These are phyloP conservation scores for Trichophyton schoenleinii DNA, from an alignment of 2,329 filamentous ascomycete species.

Conservation along the genomic window DNA sequence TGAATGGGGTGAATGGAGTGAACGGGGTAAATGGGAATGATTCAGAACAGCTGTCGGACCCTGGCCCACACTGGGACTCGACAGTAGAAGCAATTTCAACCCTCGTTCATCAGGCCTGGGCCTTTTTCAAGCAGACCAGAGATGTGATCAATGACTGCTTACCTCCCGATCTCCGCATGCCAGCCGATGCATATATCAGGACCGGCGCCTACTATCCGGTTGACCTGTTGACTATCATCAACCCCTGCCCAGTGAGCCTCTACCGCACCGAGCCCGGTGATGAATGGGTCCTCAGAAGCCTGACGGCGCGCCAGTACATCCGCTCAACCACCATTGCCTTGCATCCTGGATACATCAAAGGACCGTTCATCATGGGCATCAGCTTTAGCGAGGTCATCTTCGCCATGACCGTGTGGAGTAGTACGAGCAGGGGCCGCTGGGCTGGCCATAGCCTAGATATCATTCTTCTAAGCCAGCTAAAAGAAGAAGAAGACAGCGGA, in stretches of 20 bases:
- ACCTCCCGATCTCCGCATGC: neutral
- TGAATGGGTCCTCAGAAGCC: neutral
- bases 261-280: neutral
- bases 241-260: neutral
- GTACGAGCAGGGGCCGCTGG: neutral
- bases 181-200: neutral
- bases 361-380: neutral
- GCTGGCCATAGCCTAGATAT: neutral
- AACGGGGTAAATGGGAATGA: no score
- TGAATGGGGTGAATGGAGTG: no score
- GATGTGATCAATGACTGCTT: neutral
- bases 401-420: neutral
- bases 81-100: neutral
- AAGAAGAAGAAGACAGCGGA: neutral
- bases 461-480: neutral
- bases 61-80: neutral
- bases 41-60: no score
- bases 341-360: neutral
- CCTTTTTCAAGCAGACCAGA: neutral
- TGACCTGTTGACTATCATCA: neutral
- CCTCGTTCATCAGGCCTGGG: neutral
- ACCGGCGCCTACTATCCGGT: neutral
- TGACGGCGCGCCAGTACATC: neutral
- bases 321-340: neutral
- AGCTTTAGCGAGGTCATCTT: neutral